These are phyloP conservation scores for Microdochium trichocladiopsis DNA, from an alignment of 2,329 filamentous ascomycete species.

Conservation along the genomic window DNA sequence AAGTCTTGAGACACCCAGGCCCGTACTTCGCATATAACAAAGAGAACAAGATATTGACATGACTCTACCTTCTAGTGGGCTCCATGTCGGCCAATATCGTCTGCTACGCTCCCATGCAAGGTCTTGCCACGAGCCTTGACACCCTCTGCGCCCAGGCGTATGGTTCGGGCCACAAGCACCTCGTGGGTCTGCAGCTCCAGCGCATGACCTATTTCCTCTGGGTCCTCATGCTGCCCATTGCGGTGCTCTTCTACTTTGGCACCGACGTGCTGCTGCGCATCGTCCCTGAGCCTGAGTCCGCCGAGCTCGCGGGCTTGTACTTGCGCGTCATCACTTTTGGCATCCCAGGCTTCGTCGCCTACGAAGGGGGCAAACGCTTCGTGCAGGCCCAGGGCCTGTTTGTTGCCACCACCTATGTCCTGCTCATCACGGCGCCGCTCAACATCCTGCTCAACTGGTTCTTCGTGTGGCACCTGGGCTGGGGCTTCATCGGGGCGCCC, in stretches of 20 bases:
- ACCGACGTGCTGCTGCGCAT: slow-evolving; percentile 57
- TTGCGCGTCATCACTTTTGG: slow-evolving; percentile 63
- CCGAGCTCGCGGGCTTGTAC: slow-evolving; percentile 65
- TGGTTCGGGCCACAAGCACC: slow-evolving; percentile 79
- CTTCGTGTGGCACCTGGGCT: slow-evolving; percentile 64
- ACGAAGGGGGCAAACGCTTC: slow-evolving; percentile 73
- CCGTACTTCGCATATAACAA: slow-evolving; percentile 7
- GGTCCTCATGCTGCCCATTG: slow-evolving; percentile 64
- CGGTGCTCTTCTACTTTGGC: slow-evolving; percentile 60
- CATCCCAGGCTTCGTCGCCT: slow-evolving; percentile 67
- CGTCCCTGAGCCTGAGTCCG: slow-evolving; percentile 66
- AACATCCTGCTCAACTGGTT: slow-evolving; percentile 75
- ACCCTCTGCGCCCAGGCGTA: slow-evolving; percentile 93
- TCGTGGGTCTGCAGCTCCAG: slow-evolving; percentile 79
- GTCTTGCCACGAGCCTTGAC: slow-evolving; percentile 84
- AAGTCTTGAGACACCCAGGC: slow-evolving; percentile 9
- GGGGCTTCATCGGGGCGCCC: slow-evolving; percentile 71
- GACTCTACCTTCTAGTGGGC: slow-evolving; percentile 32
- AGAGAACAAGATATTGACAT: no score
- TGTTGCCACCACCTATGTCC: slow-evolving; percentile 69
- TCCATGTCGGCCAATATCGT: slow-evolving; percentile 78
- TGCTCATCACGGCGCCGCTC: slow-evolving; percentile 67
- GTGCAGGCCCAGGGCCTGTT: slow-evolving; percentile 79
- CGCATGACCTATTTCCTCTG: slow-evolving; percentile 74
- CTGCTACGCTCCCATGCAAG: slow-evolving; percentile 70